Evolutionary conservation across 768 basidiomycete genomes (phyloP), one percentile per base, ranked within the genome.

Genomic region (Albatrellus ellisii): DNA sequence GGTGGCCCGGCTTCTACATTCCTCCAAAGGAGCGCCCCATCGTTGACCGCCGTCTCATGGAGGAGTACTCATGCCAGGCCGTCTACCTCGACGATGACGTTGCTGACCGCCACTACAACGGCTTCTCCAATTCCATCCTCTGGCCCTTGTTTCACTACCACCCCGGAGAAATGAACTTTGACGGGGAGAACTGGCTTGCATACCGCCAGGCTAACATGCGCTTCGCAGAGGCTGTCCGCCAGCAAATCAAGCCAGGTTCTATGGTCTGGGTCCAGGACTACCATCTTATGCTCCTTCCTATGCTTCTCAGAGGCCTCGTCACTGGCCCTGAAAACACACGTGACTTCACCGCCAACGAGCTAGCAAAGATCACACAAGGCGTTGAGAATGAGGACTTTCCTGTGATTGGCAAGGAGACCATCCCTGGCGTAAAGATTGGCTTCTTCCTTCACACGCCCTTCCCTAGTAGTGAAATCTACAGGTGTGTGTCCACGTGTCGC

Each of bases 251-350:
- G 4, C 79, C 85, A 2, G 89, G 87, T 15, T 77, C 91, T 42
- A 92, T 98, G 79, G 89, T 99, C 29, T 98, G 95, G 95, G 95
- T 99, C 2, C 95, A 99, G 59, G 90, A 94, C 59, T 91, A 92
- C 59, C 89, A 91, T 58, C 77, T 98, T 47, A 97, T 97, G 92
- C 85, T 98, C 49, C 75, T 97, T 5, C 94, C 94, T 18, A 85
- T 94, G 83, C 72, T 94, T 41, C 72, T 98, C n/a, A 80, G 94
- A 37, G 77, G 78, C 7, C 70, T 94, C 46, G 75, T 95, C 54
- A 84, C 91, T 51, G 82, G 78, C n/a, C 66, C 66, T 17, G 62
- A 68, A 21, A 61, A 61, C 39, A 67, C 66, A 38, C 73, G 77
- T 17, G 72, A 76, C 33, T 70, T 75, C 45, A 72, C 74, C 27